These are phyloP conservation scores for Pseudisothecium myosuroides DNA, from an alignment of 225 moss, liverwort and hornwort species.

Conservation along the genomic window DNA sequence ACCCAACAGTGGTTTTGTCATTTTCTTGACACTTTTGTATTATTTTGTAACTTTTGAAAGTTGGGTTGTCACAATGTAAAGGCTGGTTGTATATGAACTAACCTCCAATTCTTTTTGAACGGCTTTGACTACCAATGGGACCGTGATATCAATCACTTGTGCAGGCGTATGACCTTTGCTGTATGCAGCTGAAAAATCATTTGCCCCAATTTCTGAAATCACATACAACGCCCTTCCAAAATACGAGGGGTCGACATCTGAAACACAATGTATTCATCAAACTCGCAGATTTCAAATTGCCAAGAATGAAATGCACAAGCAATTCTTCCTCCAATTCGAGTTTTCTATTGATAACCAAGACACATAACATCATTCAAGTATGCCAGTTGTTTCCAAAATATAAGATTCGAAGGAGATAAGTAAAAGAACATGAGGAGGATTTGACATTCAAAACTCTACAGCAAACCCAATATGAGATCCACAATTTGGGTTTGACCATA, in stretches of 20 bases:
- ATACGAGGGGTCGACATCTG: background rate
- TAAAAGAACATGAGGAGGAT: too few species aligned
- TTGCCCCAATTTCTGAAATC: conserved; percentile 7
- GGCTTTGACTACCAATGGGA: background rate
- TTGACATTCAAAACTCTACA: too few species aligned
- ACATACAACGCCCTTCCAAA: conserved; percentile 1
- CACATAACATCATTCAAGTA: too few species aligned
- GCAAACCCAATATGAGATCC: too few species aligned
- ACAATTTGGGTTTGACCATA: too few species aligned
- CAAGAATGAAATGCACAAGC: too few species aligned
- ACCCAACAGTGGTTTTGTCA: background rate
- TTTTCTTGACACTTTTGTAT: background rate
- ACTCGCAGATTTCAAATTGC: background rate
- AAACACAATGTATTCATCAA: background rate
- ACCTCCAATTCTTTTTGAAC: background rate
- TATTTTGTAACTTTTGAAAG: background rate
- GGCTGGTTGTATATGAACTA: background rate
- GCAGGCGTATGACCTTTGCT: background rate
- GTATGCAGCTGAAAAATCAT: conserved; percentile 5
- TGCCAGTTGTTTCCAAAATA: too few species aligned
- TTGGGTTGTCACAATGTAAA: background rate
- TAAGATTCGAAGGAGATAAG: too few species aligned
- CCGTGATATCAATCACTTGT: background rate
- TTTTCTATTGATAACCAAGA: too few species aligned
- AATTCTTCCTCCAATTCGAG: too few species aligned